phyloP scores from a whole-genome alignment of 768 basidiomycete genomes.

The Asterophora lycoperdoides region DNA sequence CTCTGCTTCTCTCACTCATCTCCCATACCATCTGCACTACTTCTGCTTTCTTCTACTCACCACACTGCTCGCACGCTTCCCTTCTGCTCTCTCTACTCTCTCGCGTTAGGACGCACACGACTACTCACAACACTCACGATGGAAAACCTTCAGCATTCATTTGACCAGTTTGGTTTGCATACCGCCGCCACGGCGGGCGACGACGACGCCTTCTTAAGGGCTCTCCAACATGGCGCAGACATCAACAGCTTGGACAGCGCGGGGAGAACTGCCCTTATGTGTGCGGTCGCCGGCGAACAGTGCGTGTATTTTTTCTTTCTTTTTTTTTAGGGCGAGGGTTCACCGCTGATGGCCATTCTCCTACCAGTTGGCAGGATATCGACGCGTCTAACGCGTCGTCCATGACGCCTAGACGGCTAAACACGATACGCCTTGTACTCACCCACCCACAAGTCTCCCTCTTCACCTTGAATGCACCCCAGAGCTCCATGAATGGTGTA shows the following conservation, averaged over 20 bases:
- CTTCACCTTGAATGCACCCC: constrained; percentile 70
- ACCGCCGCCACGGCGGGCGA: constrained; percentile 55
- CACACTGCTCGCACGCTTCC: constrained; percentile 4
- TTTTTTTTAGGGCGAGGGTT: background rate
- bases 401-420: constrained; percentile 52
- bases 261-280: constrained; percentile 63
- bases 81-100: constrained; percentile 7
- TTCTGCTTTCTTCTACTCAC: background rate
- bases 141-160: constrained; percentile 25
- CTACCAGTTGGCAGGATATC: constrained; percentile 58
- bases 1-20: constrained; percentile 6
- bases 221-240: constrained; percentile 59
- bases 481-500: constrained; percentile 64
- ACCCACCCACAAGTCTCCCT: constrained; percentile 57
- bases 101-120: constrained; percentile 8
- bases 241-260: constrained; percentile 59
- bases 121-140: constrained; percentile 13
- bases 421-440: constrained; percentile 52
- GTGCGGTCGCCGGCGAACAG: constrained; percentile 71
- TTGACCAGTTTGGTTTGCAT: constrained; percentile 43
- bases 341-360: constrained; percentile 3
- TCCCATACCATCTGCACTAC: background rate
- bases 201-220: constrained; percentile 46
- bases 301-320: constrained; percentile 29
- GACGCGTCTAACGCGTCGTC: constrained; percentile 72